phyloP scores from a whole-genome alignment of 176 grass and related monocot species.

The Avena atlantica region DNA sequence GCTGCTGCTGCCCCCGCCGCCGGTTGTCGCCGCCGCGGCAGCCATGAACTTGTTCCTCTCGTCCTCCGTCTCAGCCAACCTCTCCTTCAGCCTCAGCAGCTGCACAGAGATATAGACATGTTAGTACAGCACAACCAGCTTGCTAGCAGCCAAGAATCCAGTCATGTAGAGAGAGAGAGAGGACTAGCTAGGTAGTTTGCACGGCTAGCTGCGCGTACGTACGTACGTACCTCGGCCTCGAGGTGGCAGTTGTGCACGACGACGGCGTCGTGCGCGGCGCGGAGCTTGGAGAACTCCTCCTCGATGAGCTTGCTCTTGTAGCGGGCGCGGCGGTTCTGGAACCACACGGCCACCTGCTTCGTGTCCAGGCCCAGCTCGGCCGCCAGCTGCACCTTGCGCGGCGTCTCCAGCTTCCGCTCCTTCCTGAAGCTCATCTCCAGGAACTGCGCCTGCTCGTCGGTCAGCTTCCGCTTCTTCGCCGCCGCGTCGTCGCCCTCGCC shows the following conservation, averaged over 20 bases:
- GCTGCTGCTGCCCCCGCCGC: constrained; percentile 51
- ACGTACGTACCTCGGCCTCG: constrained; percentile 67
- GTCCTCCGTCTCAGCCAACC: constrained; percentile 60
- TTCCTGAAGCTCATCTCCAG: constrained; percentile 81
- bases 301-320: constrained; percentile 98
- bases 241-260: constrained; percentile 88
- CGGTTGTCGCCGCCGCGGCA: neutral
- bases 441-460: constrained; percentile 73
- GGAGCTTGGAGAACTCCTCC: constrained; percentile 88
- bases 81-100: constrained; percentile 80
- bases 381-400: constrained; percentile 88
- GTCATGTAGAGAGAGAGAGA: too few species aligned
- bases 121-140: neutral
- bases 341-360: constrained; percentile 98
- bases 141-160: too few species aligned
- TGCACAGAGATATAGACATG: constrained; percentile 18
- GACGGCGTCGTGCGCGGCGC: constrained; percentile 74
- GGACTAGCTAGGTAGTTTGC: neutral
- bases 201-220: neutral
- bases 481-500: constrained; percentile 30
- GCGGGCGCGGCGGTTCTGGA: constrained; percentile 95
- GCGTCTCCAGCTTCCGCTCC: constrained; percentile 86
- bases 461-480: constrained; percentile 82
- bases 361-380: constrained; percentile 78
- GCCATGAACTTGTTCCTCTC: constrained; percentile 64